A percentile compares a stretch with the other conserved stretches of the same genome.
Evolutionary conservation across 192 early-diverging fungal species (phyloP).

Genomic region (Pilaira anomala): DNA sequence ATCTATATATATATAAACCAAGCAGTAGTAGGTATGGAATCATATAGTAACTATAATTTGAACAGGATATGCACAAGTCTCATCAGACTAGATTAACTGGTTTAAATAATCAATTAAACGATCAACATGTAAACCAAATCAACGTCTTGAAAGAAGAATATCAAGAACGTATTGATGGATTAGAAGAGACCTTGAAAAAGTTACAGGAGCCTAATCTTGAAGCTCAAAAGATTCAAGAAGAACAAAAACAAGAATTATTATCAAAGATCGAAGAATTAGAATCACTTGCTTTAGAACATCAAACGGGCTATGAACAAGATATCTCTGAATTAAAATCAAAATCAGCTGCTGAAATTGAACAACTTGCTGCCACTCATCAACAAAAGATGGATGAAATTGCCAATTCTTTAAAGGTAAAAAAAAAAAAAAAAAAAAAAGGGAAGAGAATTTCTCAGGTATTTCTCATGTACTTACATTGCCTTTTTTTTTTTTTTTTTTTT

Average conservation of each 20-base stretch:
- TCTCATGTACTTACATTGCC: no score
- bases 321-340: background rate
- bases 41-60: background rate
- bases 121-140: conserved; percentile 18
- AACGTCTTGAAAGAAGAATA: conserved; percentile 12
- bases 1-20: background rate
- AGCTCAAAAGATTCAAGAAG: conserved; percentile 4
- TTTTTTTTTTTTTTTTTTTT: background rate
- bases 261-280: conserved; percentile 14
- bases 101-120: conserved; percentile 18
- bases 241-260: conserved; percentile 7
- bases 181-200: conserved; percentile 16
- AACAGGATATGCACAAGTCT: conserved; percentile 30
- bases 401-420: background rate
- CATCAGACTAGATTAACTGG: conserved; percentile 28
- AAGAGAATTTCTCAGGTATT: background rate
- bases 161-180: conserved; percentile 6
- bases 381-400: background rate
- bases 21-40: background rate
- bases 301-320: background rate
- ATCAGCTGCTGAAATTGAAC: background rate
- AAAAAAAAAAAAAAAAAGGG: no score
- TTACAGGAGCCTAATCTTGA: conserved; percentile 1
- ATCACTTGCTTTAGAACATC: background rate
- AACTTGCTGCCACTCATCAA: background rate